Conservation (phyloP, 352 stramenopile genomes). For the Phytophthora colocasiae region DNA sequence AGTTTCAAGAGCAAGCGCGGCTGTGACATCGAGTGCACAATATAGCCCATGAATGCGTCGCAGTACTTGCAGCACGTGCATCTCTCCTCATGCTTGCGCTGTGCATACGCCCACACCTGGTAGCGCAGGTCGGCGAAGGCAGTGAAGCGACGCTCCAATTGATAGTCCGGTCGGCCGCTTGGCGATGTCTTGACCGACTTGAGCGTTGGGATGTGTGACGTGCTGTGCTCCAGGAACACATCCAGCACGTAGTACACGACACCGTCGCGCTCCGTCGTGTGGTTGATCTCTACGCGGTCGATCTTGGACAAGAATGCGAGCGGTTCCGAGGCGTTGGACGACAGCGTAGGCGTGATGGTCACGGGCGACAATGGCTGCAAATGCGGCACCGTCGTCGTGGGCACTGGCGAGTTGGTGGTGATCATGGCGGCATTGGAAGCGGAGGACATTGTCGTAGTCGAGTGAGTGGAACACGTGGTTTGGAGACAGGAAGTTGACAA, state of each 20-base stretch:
- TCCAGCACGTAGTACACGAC: conserved; percentile 64
- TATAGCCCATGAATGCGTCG: conserved; percentile 58
- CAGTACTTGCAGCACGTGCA: conserved; percentile 58
- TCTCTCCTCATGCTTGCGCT: conserved; percentile 43
- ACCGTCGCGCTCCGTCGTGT: conserved; percentile 40
- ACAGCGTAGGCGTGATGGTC: conserved; percentile 30
- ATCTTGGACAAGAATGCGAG: conserved; percentile 45
- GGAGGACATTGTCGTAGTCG: conserved; percentile 26
- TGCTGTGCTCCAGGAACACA: conserved; percentile 61
- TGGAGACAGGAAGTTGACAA: conserved; percentile 39
- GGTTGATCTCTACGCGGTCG: conserved; percentile 56
- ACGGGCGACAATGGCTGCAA: conserved; percentile 34
- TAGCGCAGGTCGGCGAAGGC: conserved; percentile 62
- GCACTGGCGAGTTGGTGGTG: too few relatives aligned
- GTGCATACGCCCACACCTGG: conserved; percentile 55
- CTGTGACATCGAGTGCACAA: conserved; percentile 59
- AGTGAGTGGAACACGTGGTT: conserved; percentile 2
- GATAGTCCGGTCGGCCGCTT: conserved; percentile 48
- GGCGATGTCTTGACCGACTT: conserved; percentile 36
- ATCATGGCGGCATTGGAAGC: conserved; percentile 23
- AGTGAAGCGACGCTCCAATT: conserved; percentile 58
- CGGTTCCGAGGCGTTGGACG: conserved; percentile 37
- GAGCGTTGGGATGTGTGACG: conserved; percentile 65
- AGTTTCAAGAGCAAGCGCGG: conserved; percentile 57
- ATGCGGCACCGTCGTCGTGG: conserved; percentile 13